Conservation (phyloP, 768 basidiomycete species). For the Rhodosporidiobolus sp. region DNA sequence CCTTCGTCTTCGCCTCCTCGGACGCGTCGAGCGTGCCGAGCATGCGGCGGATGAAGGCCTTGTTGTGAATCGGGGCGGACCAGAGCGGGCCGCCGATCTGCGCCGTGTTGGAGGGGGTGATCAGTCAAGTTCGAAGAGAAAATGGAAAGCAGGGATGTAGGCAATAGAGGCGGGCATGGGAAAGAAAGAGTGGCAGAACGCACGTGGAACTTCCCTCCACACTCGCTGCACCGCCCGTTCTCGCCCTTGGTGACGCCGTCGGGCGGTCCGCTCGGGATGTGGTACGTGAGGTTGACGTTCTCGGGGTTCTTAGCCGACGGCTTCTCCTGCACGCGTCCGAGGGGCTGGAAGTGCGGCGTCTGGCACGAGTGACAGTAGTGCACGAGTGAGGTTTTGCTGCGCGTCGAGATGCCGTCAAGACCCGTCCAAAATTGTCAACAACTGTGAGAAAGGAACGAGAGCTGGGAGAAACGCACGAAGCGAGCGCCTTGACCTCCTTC, state of each 20-base stretch:
- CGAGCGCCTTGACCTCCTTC: slow-evolving; percentile 74
- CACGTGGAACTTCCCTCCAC: slow-evolving; percentile 72
- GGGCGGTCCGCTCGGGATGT: slow-evolving; percentile 67
- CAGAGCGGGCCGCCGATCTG: slow-evolving; percentile 96
- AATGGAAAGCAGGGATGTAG: not conserved
- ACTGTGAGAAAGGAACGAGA: not conserved
- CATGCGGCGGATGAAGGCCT: slow-evolving; percentile 68
- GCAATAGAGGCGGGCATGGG: not conserved
- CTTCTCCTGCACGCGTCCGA: slow-evolving; percentile 71
- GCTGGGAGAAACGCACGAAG: slow-evolving; percentile 59
- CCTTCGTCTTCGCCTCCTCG: slow-evolving; percentile 55
- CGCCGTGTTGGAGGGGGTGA: not conserved
- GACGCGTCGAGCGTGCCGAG: slow-evolving; percentile 55
- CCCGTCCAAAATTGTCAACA: not conserved
- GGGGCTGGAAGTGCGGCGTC: slow-evolving; percentile 72
- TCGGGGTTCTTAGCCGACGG: slow-evolving; percentile 55
- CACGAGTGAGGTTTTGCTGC: slow-evolving; percentile 78
- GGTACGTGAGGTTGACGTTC: slow-evolving; percentile 64
- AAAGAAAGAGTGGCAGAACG: slow-evolving; percentile 42
- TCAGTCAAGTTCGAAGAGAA: not conserved
- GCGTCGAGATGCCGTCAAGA: not conserved
- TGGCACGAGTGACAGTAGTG: slow-evolving; percentile 84
- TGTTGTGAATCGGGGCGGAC: slow-evolving; percentile 80
- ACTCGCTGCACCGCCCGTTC: slow-evolving; percentile 66
- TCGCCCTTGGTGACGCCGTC: slow-evolving; percentile 46